Evolutionary conservation across 306 rosid species (phyloP).

Genomic region (Nissolia schottii): DNA sequence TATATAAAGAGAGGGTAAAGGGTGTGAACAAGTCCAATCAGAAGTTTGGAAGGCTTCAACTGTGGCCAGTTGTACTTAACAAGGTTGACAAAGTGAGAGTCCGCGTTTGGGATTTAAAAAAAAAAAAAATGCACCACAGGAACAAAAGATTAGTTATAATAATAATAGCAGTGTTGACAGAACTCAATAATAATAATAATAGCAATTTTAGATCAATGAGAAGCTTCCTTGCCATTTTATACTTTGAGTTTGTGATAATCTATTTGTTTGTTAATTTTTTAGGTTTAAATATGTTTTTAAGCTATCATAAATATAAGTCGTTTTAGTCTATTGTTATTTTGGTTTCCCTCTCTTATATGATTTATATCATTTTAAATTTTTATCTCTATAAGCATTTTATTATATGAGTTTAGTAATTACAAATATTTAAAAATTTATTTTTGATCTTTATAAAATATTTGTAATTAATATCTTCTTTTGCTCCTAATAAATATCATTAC

Average conservation of each 20-base stretch:
- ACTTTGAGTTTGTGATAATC: not conserved
- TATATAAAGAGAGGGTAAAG: not conserved
- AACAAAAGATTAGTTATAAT: not conserved
- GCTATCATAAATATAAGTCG: no score
- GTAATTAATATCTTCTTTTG: no score
- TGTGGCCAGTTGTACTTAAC: constrained; percentile 14
- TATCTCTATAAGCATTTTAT: no score
- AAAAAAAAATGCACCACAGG: not conserved
- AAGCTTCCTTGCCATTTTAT: constrained; percentile 30
- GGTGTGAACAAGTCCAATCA: not conserved
- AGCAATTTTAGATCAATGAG: constrained; percentile 7
- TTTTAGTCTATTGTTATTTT: no score
- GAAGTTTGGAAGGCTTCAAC: constrained; percentile 19
- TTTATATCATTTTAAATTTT: no score
- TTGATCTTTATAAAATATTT: no score
- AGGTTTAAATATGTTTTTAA: no score
- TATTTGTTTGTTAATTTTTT: not conserved
- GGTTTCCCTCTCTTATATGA: no score
- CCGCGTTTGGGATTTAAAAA: constrained; percentile 33
- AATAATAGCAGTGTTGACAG: no score
- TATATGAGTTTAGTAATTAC: no score
- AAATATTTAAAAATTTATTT: no score
- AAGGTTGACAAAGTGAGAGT: constrained; percentile 27
- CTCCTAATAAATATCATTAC: no score
- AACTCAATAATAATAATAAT: not conserved